Base-by-base conservation (phyloP, 2,329 filamentous ascomycete species). In the Epichloe baconii region DNA sequence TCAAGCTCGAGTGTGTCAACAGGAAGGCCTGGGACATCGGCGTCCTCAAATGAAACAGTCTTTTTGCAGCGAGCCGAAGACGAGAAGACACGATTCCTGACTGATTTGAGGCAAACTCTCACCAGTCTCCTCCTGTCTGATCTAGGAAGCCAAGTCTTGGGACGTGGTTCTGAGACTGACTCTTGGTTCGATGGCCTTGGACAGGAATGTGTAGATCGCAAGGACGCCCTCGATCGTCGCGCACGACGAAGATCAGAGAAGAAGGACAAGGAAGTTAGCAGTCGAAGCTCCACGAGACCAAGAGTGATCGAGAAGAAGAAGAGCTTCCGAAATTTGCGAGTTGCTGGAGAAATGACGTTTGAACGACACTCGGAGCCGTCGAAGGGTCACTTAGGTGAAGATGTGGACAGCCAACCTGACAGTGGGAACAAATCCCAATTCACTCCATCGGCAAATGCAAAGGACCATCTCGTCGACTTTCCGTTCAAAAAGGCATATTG, bases 121-220 rank as follows among this genome's bases (percentile, higher is more conserved):
- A 91, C 85, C 2, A 90, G 88, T 56, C 73, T 98, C 17, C 70
- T 97, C 2, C 71, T 97, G 26, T 97, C 91, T 47, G 93, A 98
- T 64, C 74, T 97, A 4, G 89, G 90, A 5, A 89, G 84, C 41
- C 79, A 88, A 34, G 84, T 96, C 1, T 93, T 94, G 66, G 81
- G 83, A n/a, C 80, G 79, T 48, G 93, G 93, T 3, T 95, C 89
- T 42, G 93, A 98, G 69, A 97, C 91, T 0, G 93, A 97, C 64
- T 75, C 75, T 3, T 96, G 91, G 85, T 93, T 96, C 58, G 75
- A 79, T 49, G 78, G 79, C 14, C 66, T 89, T 6, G 80, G 81
- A 3, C 78, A 83, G 58, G 72, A 83, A 56, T 83, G 80, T 61
- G 80, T 83, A 49, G 78, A 83, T 40, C 73, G 80, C 26, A 79